A percentile compares a stretch with the other conserved stretches of the same genome.
phyloP scores from a whole-genome alignment of 2,329 filamentous ascomycete species.

The Aspergillus brunneoviolaceus region DNA sequence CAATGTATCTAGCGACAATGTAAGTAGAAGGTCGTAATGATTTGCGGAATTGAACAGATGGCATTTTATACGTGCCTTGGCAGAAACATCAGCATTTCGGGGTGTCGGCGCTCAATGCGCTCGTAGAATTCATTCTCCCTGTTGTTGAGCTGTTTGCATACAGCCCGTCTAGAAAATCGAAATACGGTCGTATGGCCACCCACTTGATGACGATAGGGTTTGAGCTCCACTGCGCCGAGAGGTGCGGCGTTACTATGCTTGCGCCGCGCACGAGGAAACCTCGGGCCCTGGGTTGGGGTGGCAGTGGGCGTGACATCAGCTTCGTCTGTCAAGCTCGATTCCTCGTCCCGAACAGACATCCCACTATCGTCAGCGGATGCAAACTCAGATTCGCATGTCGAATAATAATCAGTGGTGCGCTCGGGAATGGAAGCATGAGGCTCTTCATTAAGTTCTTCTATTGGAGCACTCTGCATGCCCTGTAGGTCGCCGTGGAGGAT shows the following conservation, averaged over 20 bases:
- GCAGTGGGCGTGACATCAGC: conserved; percentile 50
- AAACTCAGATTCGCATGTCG: conserved; percentile 47
- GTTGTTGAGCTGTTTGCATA: conserved; percentile 98
- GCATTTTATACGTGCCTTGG: conserved; percentile 64
- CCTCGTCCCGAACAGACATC: conserved; percentile 48
- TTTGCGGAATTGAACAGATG: not conserved
- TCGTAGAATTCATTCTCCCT: conserved; percentile 99
- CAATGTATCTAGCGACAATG: conserved; percentile 72
- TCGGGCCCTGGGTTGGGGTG: conserved; percentile 39
- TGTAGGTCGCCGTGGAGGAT: conserved; percentile 60
- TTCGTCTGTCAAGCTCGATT: conserved; percentile 57
- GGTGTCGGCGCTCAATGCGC: conserved; percentile 86
- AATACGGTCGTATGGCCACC: conserved; percentile 95
- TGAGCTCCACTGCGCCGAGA: conserved; percentile 88
- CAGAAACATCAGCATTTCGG: conserved; percentile 84
- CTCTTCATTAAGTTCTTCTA: conserved; percentile 41
- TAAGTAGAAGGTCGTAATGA: not conserved
- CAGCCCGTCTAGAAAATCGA: conserved; percentile 89
- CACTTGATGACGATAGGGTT: conserved; percentile 96
- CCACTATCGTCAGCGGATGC: conserved; percentile 45
- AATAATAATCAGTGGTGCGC: conserved; percentile 35
- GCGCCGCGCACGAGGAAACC: conserved; percentile 28
- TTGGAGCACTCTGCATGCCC: conserved; percentile 35
- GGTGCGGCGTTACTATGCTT: conserved; percentile 48
- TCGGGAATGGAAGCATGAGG: conserved; percentile 39